Conservation (phyloP, 208 protist species). For the Leishmania gerbilli region DNA sequence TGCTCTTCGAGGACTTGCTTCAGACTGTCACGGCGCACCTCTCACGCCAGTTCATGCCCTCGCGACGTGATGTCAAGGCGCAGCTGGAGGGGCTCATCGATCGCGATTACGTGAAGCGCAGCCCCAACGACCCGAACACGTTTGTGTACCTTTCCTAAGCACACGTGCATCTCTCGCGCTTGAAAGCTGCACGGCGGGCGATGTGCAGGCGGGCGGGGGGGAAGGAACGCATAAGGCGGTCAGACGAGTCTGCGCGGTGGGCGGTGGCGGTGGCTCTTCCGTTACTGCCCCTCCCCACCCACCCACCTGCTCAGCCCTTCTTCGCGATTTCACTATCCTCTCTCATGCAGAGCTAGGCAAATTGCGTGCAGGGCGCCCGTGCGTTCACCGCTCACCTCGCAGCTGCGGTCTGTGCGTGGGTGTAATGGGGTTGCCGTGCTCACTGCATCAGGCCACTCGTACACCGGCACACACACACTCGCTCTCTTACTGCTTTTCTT, state of each 20-base stretch:
- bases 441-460: not conserved
- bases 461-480: no score
- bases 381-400: not conserved
- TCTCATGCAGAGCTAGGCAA: not conserved
- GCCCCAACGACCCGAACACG: slow-evolving; percentile 30
- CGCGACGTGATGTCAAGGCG: slow-evolving; percentile 52
- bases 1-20: slow-evolving; percentile 58
- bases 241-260: not conserved
- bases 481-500: not conserved
- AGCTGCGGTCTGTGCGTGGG: not conserved
- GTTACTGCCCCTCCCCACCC: not conserved
- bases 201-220: not conserved
- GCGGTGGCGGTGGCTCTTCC: not conserved
- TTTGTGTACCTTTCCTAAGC: slow-evolving; percentile 69
- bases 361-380: not conserved
- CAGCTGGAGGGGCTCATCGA: slow-evolving; percentile 70
- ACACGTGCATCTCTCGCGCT: not conserved
- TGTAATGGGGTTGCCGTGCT: not conserved
- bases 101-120: slow-evolving; percentile 64
- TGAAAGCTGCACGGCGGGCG: not conserved
- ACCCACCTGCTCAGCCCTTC: not conserved
- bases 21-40: slow-evolving; percentile 57
- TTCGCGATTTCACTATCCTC: not conserved
- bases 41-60: slow-evolving; percentile 51
- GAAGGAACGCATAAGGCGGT: not conserved